Evolutionary conservation across 2,329 filamentous ascomycete genomes (phyloP).

Genomic region (Ophiobolus disseminans): DNA sequence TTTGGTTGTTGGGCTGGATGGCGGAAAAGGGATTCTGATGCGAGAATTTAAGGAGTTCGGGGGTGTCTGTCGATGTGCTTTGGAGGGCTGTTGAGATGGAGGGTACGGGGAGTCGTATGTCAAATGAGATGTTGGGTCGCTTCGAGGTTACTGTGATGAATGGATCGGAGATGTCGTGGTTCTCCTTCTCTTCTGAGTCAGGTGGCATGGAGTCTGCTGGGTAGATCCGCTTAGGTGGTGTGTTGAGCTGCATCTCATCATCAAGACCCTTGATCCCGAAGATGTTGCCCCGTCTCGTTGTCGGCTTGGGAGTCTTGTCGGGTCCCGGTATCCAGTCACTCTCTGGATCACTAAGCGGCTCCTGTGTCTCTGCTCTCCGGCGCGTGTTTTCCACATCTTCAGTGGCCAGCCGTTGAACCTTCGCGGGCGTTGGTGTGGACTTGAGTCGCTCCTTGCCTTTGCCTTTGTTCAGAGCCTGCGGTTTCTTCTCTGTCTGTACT

Average conservation of each 20-base stretch:
- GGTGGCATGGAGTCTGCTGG: slow-evolving; percentile 6
- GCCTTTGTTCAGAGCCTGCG: slow-evolving; percentile 26
- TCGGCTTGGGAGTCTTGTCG: slow-evolving; percentile 19
- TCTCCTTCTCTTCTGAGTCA: slow-evolving; percentile 14
- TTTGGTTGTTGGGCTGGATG: slow-evolving; percentile 34
- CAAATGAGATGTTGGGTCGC: slow-evolving; percentile 20
- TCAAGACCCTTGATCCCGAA: slow-evolving; percentile 42
- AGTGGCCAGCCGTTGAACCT: slow-evolving; percentile 21
- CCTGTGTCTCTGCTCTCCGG: slow-evolving; percentile 25
- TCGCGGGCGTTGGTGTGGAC: slow-evolving; percentile 25
- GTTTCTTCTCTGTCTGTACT: slow-evolving; percentile 18
- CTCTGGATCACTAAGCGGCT: slow-evolving; percentile 41
- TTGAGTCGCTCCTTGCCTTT: slow-evolving; percentile 34
- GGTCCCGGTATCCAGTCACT: slow-evolving; percentile 48
- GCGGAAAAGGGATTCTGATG: slow-evolving; percentile 36
- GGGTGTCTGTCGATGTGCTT: slow-evolving; percentile 21
- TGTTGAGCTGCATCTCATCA: slow-evolving; percentile 28
- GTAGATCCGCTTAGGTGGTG: slow-evolving; percentile 24
- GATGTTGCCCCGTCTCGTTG: slow-evolving; percentile 29
- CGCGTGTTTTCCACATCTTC: slow-evolving; percentile 44
- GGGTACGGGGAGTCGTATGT: slow-evolving; percentile 27
- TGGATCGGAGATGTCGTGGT: slow-evolving; percentile 25
- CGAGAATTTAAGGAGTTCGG: slow-evolving; percentile 36
- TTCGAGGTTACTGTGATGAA: slow-evolving; percentile 36
- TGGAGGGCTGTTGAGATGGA: background rate